A percentile compares a stretch with the other conserved stretches of the same genome.
phyloP scores from a whole-genome alignment of 352 stramenopile species.

The Poterioochromonas sp. region DNA sequence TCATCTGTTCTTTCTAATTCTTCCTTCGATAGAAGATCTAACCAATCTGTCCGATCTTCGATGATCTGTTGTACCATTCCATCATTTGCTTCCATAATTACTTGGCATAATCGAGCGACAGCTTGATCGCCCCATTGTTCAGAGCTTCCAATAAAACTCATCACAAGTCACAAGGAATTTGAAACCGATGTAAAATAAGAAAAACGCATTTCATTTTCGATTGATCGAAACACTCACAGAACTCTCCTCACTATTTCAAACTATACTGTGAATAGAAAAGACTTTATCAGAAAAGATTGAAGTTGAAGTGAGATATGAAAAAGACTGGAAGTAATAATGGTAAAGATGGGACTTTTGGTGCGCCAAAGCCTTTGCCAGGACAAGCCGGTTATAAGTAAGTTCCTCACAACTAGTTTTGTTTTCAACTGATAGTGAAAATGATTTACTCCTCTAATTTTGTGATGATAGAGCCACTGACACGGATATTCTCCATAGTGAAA shows the following conservation, averaged over 20 bases:
- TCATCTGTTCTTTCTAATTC: conserved; percentile 8
- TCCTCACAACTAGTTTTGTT: conserved; percentile 16
- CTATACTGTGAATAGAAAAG: too few relatives aligned
- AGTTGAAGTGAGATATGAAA: too few relatives aligned
- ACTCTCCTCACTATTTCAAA: too few relatives aligned
- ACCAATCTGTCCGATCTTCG: conserved; percentile 24
- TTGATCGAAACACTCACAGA: too few relatives aligned
- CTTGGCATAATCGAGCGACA: conserved; percentile 14
- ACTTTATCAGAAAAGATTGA: too few relatives aligned
- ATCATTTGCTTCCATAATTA: conserved; percentile 20
- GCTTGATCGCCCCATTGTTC: conserved; percentile 14
- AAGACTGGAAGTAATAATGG: background rate
- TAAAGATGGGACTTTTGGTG: conserved; percentile 31
- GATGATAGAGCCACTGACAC: background rate
- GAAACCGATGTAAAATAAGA: too few relatives aligned
- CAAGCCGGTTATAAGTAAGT: conserved; percentile 41
- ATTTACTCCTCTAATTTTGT: background rate
- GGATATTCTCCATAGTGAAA: conserved; percentile 41
- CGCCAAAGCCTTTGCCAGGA: conserved; percentile 41
- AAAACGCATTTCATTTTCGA: too few relatives aligned
- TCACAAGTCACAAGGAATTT: background rate
- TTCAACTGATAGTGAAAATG: conserved; percentile 8
- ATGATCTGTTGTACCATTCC: conserved; percentile 16
- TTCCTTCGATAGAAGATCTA: background rate
- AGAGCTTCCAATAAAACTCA: conserved; percentile 33